Percentiles rank a stretch among this genome's conserved stretches.
These are phyloP conservation scores for Geosmithia flava DNA, from an alignment of 2,329 filamentous ascomycete species.

Conservation along the genomic window DNA sequence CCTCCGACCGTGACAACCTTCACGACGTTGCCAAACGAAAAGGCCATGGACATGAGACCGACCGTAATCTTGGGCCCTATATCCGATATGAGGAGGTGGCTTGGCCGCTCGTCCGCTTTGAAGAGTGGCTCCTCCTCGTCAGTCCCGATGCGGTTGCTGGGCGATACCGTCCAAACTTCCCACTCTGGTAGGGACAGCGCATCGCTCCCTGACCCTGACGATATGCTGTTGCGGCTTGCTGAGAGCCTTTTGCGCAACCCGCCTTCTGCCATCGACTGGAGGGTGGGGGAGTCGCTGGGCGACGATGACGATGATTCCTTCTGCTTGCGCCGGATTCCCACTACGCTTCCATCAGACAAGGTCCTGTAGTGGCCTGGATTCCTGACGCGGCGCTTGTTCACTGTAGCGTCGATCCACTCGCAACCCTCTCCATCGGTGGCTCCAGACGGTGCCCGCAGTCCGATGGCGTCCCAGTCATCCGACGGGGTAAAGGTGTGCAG, in stretches of 20 bases:
- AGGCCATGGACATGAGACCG: conserved; percentile 52
- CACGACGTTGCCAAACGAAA: conserved; percentile 60
- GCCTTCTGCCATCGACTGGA: neutral
- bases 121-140: conserved; percentile 34
- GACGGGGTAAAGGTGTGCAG: conserved; percentile 50
- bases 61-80: conserved; percentile 53
- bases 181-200: conserved; percentile 22
- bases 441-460: conserved; percentile 32
- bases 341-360: conserved; percentile 44
- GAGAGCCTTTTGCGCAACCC: conserved; percentile 16
- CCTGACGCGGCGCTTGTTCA: conserved; percentile 39
- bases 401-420: conserved; percentile 36
- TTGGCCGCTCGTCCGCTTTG: conserved; percentile 23
- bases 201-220: conserved; percentile 4
- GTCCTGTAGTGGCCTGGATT: conserved; percentile 56
- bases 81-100: conserved; percentile 50
- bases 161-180: conserved; percentile 42
- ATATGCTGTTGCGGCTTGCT: neutral
- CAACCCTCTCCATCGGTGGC: conserved; percentile 30
- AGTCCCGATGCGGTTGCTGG: conserved; percentile 27
- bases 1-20: conserved; percentile 56
- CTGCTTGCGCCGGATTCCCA: conserved; percentile 45
- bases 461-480: conserved; percentile 41
- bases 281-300: neutral
- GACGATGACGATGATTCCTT: neutral